Evolutionary conservation across 2,329 filamentous ascomycete genomes (phyloP).

Genomic region (Thielaviopsis ethacetica): DNA sequence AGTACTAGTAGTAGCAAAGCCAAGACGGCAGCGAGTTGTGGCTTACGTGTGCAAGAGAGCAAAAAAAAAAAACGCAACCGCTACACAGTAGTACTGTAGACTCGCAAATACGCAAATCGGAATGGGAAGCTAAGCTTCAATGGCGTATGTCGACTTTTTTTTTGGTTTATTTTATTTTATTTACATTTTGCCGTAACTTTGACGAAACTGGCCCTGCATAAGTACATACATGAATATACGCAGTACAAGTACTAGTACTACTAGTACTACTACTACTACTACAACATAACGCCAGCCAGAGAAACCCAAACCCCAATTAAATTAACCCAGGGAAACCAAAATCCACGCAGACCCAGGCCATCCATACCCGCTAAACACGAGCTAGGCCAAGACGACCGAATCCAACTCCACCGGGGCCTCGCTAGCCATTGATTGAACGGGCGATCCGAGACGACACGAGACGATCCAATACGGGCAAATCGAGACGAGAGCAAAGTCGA

Average conservation of each 20-base stretch:
- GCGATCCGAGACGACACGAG: neutral
- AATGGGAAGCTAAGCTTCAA: neutral
- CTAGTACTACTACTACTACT: too few species aligned
- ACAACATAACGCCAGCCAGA: too few species aligned
- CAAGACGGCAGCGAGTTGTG: constrained; percentile 4
- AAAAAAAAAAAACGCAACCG: neutral
- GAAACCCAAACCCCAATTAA: neutral
- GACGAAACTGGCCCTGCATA: neutral
- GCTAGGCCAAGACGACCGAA: neutral
- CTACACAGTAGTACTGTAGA: too few species aligned
- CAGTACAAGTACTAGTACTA: too few species aligned
- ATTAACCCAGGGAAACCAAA: neutral
- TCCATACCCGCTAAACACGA: neutral
- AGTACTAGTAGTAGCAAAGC: too few species aligned
- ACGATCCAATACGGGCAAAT: neutral
- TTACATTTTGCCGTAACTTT: neutral
- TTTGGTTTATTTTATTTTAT: neutral
- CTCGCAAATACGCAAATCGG: neutral
- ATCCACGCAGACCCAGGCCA: neutral
- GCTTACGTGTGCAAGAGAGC: constrained; percentile 12
- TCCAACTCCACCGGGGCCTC: neutral
- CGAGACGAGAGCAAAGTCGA: neutral
- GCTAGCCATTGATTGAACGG: neutral
- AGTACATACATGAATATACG: too few species aligned
- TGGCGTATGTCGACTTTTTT: neutral